Evolutionary conservation across 2,329 filamentous ascomycete genomes (phyloP).

Genomic region (Cladosporium halotolerans): DNA sequence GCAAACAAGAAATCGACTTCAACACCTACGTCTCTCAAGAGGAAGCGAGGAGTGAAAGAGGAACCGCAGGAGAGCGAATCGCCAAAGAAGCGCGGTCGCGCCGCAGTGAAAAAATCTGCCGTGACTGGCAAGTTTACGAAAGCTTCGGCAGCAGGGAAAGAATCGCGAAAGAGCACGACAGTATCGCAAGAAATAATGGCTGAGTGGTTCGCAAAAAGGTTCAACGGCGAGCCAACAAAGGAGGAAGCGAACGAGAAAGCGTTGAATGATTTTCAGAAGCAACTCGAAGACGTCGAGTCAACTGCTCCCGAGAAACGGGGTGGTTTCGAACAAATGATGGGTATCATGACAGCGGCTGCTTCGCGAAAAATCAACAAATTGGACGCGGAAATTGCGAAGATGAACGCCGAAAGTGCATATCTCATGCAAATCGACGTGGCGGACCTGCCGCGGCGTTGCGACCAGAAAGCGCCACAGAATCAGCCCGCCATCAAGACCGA

Average conservation of each 20-base stretch:
- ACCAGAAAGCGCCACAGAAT: background rate
- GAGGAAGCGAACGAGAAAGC: background rate
- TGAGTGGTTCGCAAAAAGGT: conserved; percentile 8
- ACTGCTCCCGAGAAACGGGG: background rate
- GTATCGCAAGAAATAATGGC: conserved; percentile 7
- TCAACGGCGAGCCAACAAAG: conserved; percentile 13
- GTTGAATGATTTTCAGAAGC: background rate
- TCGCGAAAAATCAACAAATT: background rate
- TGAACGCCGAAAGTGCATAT: conserved; percentile 4
- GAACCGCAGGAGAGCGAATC: background rate
- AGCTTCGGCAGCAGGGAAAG: background rate
- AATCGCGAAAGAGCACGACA: background rate
- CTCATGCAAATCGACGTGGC: conserved; percentile 2
- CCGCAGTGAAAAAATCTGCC: background rate
- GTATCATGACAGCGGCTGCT: background rate
- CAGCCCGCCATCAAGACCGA: background rate
- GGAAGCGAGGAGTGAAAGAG: conserved; percentile 17
- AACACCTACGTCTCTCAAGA: conserved; percentile 6
- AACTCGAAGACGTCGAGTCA: background rate
- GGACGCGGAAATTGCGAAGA: background rate
- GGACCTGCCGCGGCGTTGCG: conserved; percentile 5
- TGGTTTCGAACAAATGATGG: background rate
- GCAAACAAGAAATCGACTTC: background rate
- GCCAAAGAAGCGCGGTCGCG: conserved; percentile 6
- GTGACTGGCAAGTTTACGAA: too few relatives aligned